These are phyloP conservation scores for Silybum marianum DNA, from an alignment of 129 eudicot genomes.

Conservation along the genomic window DNA sequence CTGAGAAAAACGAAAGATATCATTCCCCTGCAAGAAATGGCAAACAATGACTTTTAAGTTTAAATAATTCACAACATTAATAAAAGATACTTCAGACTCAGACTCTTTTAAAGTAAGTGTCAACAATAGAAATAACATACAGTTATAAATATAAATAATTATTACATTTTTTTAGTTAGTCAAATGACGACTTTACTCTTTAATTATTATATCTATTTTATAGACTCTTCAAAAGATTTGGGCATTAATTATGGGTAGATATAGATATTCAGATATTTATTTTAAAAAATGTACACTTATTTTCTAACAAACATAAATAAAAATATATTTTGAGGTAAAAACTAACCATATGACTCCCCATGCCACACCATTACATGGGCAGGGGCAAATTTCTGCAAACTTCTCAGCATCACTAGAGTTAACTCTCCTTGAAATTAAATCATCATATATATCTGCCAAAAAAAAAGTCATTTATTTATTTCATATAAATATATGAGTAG, in stretches of 20 bases:
- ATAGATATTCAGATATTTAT: background rate
- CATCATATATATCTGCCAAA: constrained; percentile 92
- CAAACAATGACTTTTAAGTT: constrained; percentile 8
- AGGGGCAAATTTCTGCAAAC: constrained; percentile 96
- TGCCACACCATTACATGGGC: constrained; percentile 89
- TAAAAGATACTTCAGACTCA: background rate
- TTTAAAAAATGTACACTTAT: background rate
- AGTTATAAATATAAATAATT: background rate
- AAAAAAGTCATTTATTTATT: background rate
- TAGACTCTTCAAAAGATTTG: too few species aligned
- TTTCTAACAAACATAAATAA: too few species aligned
- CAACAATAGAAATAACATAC: background rate
- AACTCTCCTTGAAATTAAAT: constrained; percentile 87
- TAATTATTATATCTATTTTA: too few species aligned
- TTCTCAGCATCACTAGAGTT: constrained; percentile 98
- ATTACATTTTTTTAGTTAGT: background rate
- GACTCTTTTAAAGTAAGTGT: too few species aligned
- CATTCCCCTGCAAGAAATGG: constrained; percentile 77
- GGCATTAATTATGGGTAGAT: too few species aligned
- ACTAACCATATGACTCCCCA: constrained; percentile 97
- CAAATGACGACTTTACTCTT: background rate
- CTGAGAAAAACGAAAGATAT: constrained; percentile 79
- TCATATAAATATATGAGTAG: background rate
- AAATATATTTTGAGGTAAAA: background rate
- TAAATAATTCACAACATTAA: background rate